Evolutionary conservation across 371 early-diverging fungal genomes (phyloP).

Genomic region (Mucor mucedo): DNA sequence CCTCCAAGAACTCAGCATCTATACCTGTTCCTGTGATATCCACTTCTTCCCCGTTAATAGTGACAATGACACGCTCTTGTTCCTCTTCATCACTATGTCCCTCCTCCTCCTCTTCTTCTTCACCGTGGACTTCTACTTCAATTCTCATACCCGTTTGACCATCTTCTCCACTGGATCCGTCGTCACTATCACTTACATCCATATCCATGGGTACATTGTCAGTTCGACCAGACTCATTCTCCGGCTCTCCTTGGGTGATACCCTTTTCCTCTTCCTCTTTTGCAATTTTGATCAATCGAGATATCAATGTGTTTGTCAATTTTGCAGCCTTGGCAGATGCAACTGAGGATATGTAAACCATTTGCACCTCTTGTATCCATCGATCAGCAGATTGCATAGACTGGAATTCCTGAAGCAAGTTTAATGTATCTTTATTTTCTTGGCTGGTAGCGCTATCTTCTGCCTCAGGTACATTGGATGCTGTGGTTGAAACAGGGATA

Average conservation of each 20-base stretch:
- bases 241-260: neutral
- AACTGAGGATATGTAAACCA: conserved; percentile 67
- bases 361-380: conserved; percentile 81
- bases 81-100: conserved; percentile 32
- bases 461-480: conserved; percentile 3
- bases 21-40: conserved; percentile 96
- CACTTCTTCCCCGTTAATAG: conserved; percentile 61
- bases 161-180: conserved; percentile 29
- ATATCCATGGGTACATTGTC: neutral
- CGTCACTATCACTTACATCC: conserved; percentile 13
- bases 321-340: conserved; percentile 55
- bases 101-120: conserved; percentile 11
- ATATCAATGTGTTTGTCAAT: conserved; percentile 20
- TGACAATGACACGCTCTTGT: conserved; percentile 48
- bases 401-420: conserved; percentile 55
- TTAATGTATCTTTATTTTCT: conserved; percentile 25
- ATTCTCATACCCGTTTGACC: neutral
- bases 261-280: conserved; percentile 2
- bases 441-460: neutral
- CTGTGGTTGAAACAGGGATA: neutral
- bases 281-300: neutral
- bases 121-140: conserved; percentile 12
- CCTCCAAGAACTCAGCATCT: conserved; percentile 92
- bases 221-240: neutral
- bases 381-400: conserved; percentile 76